Evolutionary conservation across 2,329 filamentous ascomycete genomes (phyloP), one percentile per base, ranked within the genome.

Genomic region (Pseudopyricularia javanii): DNA sequence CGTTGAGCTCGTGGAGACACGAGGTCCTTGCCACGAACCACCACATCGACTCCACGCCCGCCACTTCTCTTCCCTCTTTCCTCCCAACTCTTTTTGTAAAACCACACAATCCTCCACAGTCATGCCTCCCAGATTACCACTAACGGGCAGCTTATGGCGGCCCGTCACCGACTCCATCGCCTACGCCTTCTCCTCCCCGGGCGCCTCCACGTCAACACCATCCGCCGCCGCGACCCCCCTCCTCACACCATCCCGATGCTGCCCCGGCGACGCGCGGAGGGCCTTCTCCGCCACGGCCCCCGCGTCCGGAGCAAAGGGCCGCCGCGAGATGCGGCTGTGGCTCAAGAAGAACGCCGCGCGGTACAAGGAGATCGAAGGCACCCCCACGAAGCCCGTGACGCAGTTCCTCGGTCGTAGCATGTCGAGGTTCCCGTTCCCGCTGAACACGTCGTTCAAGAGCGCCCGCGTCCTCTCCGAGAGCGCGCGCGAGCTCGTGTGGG

Each of bases 401-500:
- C 28, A 7, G 7, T 52, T 47, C 50, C 24, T 52, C 24, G 8
- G 40, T 7, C 35, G 20, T 4, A 47, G 15, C 37, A 35, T n/a
- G n/a, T n/a, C 2, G 12, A 24, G 30, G 14, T 17, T 11, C 11
- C 88, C 88, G 0, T 95, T 93, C 58, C 89, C 89, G 0, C 64
- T 80, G 50, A 95, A 95, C 66, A 71, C 70, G 4, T 64, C 76
- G 24, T 96, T 91, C 68, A 69, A 74, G 57, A 88, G 83, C 61
- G 76, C 87, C 65, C 71, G 76, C 4, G 86, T 95, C 22, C 73
- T 96, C 58, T 83, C 83, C 56, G 86, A 94, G 60, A 70, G 74
- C 17, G 72, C 91, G 49, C 76, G 86, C 55, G 83, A 91, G 60
- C 73, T 83, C 58, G 86, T 96, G 53, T 93, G 87, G 72, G 62